A percentile compares a stretch with the other conserved stretches of the same genome.
These are phyloP conservation scores for Botrytis porri DNA, from an alignment of 2,329 filamentous ascomycete genomes.

Conservation along the genomic window DNA sequence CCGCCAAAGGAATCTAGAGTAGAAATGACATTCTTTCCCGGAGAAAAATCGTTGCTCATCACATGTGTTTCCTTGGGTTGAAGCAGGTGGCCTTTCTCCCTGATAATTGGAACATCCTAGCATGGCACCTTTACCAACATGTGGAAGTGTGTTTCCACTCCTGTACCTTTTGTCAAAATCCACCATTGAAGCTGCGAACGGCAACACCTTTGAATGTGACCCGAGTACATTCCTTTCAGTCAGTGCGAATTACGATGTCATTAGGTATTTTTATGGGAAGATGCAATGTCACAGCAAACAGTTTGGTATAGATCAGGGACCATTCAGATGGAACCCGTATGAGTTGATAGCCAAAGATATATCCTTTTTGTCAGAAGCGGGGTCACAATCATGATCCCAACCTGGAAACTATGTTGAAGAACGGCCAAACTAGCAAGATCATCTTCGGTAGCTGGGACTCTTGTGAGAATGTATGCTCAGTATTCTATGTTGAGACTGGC, in stretches of 20 bases:
- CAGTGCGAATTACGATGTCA: background rate
- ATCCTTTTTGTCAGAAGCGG: background rate
- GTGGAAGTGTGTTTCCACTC: background rate
- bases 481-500: background rate
- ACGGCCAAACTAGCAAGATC: background rate
- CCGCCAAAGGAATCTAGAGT: background rate
- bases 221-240: background rate
- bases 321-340: background rate
- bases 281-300: background rate
- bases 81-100: background rate
- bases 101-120: background rate
- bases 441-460: background rate
- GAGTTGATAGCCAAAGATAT: background rate
- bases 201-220: background rate
- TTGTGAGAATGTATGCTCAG: background rate
- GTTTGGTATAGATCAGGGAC: background rate
- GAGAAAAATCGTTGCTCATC: background rate
- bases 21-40: background rate
- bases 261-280: background rate
- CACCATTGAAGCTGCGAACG: background rate
- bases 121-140: background rate
- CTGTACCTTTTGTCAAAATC: background rate
- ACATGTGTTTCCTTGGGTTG: background rate
- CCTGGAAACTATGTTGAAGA: background rate
- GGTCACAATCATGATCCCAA: background rate